Base-by-base conservation (phyloP, 2,329 filamentous ascomycete species). In the Dothistroma septosporum region DNA sequence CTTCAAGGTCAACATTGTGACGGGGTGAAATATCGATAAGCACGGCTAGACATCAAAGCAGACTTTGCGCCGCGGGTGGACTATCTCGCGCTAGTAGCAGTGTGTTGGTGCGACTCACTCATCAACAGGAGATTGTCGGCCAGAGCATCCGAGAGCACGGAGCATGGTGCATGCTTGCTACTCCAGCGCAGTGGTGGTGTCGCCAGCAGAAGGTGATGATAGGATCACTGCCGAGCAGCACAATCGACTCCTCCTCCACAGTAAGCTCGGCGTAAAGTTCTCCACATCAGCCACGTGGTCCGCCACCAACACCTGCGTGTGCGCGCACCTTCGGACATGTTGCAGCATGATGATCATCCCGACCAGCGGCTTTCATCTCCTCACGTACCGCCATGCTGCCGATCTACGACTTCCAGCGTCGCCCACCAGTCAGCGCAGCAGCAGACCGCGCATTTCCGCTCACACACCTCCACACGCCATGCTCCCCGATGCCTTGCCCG, bases 11-110 rank as follows among this genome's bases (percentile, higher is more conserved):
- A n/a, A 44, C 41, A 44, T 44, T 44, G 41, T 44, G 41, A 44
- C 12, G n/a, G n/a, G n/a, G n/a, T 44, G 16, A 19, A 44, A 3
- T n/a, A n/a, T 44, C 58, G n/a, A 46, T 60, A 56, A 60, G 58
- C 58, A 55, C 32, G 53, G 31, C 58, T 50, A 33, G 52, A 21
- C 24, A 53, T 4, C 28, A 35, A 32, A 2, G 31, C 50, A 14
- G 31, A n/a, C n/a, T 35, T 53, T 28, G 31, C 28, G 50, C 50
- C 50, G 50, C 50, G 11, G n/a, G 50, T 11, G 35, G 24, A 11
- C 2, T 31, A 16, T n/a, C 19, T 44, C 41, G 41, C 41, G n/a
- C 16, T 16, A 37, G 9, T 44, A 5, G 4, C 41, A 16, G n/a
- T 19, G 16, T 19, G 41, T 5, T 9, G 1, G 14, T 19, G n/a